Percentiles rank a stretch among this genome's conserved stretches.
These are phyloP conservation scores for Fistulinella staudtii DNA, from an alignment of 1,284 basidiomycete species.

Conservation along the genomic window DNA sequence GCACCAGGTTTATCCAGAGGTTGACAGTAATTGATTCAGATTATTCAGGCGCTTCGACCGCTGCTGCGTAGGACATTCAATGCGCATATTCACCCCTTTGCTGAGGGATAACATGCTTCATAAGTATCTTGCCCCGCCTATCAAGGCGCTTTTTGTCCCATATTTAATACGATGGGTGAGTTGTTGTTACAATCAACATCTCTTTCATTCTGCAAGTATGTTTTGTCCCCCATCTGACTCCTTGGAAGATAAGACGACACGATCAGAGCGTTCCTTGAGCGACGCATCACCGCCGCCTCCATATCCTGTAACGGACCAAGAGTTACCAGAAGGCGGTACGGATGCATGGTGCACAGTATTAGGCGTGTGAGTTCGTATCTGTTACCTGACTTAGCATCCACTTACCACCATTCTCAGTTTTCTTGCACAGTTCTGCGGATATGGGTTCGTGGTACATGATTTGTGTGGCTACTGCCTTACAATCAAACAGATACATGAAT, in stretches of 20 bases:
- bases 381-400: neutral
- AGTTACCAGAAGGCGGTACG: conserved; percentile 25
- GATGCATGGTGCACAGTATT: conserved; percentile 30
- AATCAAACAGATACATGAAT: conserved; percentile 17
- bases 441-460: conserved; percentile 17
- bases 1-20: no score
- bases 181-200: no score
- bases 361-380: conserved; percentile 20
- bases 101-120: no score
- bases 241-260: neutral
- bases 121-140: no score
- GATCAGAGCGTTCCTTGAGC: conserved; percentile 23
- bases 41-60: no score
- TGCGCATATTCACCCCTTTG: no score
- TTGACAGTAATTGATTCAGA: no score
- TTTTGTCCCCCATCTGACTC: no score
- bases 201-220: no score
- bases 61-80: no score
- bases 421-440: conserved; percentile 26
- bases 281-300: neutral
- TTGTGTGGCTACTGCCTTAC: neutral
- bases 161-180: no score
- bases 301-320: neutral
- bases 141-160: no score
- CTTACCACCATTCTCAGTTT: conserved; percentile 19